These are phyloP conservation scores for Candida pseudofarinosa DNA, from an alignment of 805 yeast genomes.

Conservation along the genomic window DNA sequence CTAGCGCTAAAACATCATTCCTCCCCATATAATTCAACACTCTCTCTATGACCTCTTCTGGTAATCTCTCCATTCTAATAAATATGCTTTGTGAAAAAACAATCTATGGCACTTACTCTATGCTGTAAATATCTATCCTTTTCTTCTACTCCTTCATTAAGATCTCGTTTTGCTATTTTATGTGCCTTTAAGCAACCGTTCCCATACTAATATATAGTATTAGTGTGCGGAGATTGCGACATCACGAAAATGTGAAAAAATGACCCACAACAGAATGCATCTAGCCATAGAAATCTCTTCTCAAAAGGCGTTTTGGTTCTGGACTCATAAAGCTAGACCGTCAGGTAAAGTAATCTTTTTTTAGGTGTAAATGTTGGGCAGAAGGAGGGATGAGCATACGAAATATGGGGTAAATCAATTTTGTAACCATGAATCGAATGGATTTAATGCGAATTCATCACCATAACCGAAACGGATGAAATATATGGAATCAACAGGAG, in stretches of 20 bases:
- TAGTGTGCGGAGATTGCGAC: neutral
- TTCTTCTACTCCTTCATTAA: neutral
- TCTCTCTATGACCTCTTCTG: slow-evolving; percentile 9
- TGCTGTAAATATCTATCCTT: no score
- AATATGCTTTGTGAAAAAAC: no score
- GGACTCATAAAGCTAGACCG: no score
- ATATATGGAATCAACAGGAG: slow-evolving; percentile 23
- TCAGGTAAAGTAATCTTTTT: no score
- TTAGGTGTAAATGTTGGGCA: no score
- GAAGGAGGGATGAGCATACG: neutral
- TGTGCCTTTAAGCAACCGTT: no score
- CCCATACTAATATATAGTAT: no score
- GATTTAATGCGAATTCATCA: slow-evolving; percentile 10
- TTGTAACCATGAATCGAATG: slow-evolving; percentile 13
- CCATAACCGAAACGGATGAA: slow-evolving; percentile 23
- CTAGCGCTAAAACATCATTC: slow-evolving; percentile 6
- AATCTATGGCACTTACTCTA: no score
- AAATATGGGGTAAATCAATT: neutral
- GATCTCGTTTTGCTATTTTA: neutral
- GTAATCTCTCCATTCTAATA: slow-evolving; percentile 7
- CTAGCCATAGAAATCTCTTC: neutral
- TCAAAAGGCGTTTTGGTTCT: no score
- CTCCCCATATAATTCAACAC: slow-evolving; percentile 5
- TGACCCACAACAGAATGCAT: neutral
- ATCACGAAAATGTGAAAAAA: neutral